Conservation (phyloP, 106 monocot genomes). For the Cymbidium sinense region DNA sequence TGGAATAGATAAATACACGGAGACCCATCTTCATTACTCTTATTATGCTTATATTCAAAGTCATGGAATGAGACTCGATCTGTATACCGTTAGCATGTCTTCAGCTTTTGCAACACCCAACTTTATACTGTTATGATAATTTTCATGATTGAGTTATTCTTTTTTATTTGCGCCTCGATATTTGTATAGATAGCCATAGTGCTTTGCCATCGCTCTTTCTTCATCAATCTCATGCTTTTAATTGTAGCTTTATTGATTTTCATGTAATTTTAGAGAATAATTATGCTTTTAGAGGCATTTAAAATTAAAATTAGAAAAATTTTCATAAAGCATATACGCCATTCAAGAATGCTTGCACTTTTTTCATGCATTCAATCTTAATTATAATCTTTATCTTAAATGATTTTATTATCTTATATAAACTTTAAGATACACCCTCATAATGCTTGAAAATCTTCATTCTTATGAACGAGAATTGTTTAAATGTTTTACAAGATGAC, state of each 20-base stretch:
- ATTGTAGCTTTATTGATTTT: conserved; percentile 95
- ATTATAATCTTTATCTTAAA: no score
- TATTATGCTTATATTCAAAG: conserved; percentile 71
- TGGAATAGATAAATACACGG: conserved; percentile 49
- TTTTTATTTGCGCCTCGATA: conserved; percentile 52
- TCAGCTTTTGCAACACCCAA: background rate
- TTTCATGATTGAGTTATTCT: background rate
- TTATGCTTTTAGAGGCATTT: no score
- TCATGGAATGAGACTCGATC: conserved; percentile 50
- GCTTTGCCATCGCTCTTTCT: conserved; percentile 81
- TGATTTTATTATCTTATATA: no score
- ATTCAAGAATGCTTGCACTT: no score
- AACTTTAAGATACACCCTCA: no score
- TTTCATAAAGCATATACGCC: no score
- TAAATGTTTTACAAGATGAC: no score
- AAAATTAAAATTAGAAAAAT: no score
- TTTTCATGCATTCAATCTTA: no score
- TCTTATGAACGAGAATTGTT: no score
- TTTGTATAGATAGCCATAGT: conserved; percentile 77
- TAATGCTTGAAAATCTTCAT: no score
- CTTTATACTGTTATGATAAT: background rate
- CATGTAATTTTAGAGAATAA: no score
- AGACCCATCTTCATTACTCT: conserved; percentile 63
- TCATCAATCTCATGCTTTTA: conserved; percentile 81
- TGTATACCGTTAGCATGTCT: conserved; percentile 32